Base-by-base conservation (phyloP, 768 basidiomycete species). In the Galerina sulciceps region DNA sequence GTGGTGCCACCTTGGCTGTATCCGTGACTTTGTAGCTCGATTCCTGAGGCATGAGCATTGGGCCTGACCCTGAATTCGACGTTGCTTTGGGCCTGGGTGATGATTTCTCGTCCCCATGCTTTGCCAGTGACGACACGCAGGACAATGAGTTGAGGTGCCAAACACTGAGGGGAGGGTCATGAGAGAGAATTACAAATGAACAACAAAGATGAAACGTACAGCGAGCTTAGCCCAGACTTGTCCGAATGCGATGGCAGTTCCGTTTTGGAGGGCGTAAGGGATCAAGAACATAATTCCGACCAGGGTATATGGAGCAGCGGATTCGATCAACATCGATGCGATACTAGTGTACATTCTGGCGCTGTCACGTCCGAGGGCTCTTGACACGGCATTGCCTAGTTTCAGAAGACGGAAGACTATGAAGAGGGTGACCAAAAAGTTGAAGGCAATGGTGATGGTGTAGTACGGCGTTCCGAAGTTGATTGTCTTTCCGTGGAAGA, bases 151-250 rank as follows among this genome's bases (percentile, higher is more conserved):
- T 70, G 67, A 31, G 67, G 69, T 13, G 69, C 58, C 6, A 68
- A 34, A 45, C 69, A 70, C 67, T 70, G 38, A n/a, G 54, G 17
- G 13, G 2, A 44, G 17, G 23, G 1, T 10, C 6, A 23, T 44
- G 20, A 42, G 34, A 31, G 4, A n/a, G 4, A 13, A 18, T 44
- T 23, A 48, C 37, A 26, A 46, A 13, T 15, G 6, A n/a, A 40
- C 36, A 17, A 13, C 9, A 6, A n/a, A 40, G 34, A 14, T 10
- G 55, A 34, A 26, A 73, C 77, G 47, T 58, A 79, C 79, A 37
- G 74, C 73, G 55, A 79, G 68, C 62, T 78, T 78, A 3, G 75
- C 72, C 73, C 77, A 80, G 26, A 79, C 71, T 52, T 76, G 76
- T 35, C 74, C 74, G 57, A 80, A 75, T 9, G 73, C 70, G 38